Base-by-base conservation (phyloP, 306 rosid species). In the Glycine latifolia region DNA sequence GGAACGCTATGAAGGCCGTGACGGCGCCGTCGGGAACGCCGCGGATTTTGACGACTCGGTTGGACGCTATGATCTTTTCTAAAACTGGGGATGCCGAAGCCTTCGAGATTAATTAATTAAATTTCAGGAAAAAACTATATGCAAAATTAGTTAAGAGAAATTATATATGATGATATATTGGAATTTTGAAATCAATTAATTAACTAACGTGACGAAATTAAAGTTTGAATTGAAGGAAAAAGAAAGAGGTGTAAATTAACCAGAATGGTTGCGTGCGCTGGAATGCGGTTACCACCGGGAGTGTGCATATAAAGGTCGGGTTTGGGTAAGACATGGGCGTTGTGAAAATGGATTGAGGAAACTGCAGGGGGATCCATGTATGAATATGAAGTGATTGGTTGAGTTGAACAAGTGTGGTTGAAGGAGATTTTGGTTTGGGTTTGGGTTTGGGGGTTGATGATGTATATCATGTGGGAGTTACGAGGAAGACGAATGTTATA, bases 21-120 rank as follows among this genome's bases (percentile, higher is more conserved):
- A 90, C 91, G 74, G 97, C 94, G 13, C 86, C 90, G 58, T 83
- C 10, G 8, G 98, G 97, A 53, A 94, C 97, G 56, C 98, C 98
- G 71, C 53, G 87, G 31, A 95, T 88, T 79, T 85, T 87, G 15
- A 95, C 81, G 82, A 79, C 72, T 77, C 78, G 63, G 69, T 86
- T 85, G 60, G 88, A 88, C 82, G 71, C 78, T 33, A 92, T 76
- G 10, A 89, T 75, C 63, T 87, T 91, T 67, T 90, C 88, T 71
- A 95, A 73, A n/a, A 95, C 91, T 44, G 97, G 95, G 6, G 98
- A 94, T 39, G 76, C 83, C 5, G 91, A 91, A 48, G 91, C 95
- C 97, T 92, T 37, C 3, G 54, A 5, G 44, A 59, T 56, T 3
- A 37, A 44, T 37, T 3, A 37, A 3, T 3, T 37, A 4, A 37